Evolutionary conservation across 139 green algal species (phyloP).

Genomic region (Chlorella sp.): DNA sequence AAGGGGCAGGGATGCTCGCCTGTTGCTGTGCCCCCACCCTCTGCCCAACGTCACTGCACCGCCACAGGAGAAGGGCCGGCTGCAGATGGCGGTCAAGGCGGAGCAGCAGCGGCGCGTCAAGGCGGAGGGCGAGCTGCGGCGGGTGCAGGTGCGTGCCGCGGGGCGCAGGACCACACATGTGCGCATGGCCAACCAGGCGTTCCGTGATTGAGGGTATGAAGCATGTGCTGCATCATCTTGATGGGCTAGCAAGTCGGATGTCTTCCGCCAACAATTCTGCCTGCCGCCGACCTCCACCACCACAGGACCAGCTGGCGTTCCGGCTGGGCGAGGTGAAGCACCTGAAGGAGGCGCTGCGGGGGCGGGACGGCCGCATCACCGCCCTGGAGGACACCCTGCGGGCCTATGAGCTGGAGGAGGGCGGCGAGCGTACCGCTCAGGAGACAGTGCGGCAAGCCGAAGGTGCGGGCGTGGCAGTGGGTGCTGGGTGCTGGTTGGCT

Average conservation of each 20-base stretch:
- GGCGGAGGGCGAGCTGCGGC: slow-evolving; percentile 26
- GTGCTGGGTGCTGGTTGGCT: not conserved
- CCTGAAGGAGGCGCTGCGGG: slow-evolving; percentile 43
- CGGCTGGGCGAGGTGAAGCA: slow-evolving; percentile 39
- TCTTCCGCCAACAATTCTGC: too few relatives aligned
- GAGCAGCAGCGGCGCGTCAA: slow-evolving; percentile 11
- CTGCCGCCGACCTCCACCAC: not conserved
- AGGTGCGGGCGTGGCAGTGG: not conserved
- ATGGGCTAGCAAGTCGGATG: too few relatives aligned
- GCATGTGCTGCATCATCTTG: too few relatives aligned
- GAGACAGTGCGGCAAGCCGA: slow-evolving; percentile 24
- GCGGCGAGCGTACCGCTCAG: slow-evolving; percentile 1
- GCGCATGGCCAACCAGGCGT: too few relatives aligned
- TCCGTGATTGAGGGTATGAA: too few relatives aligned
- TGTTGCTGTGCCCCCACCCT: too few relatives aligned
- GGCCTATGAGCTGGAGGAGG: slow-evolving; percentile 19
- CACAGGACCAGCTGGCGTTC: slow-evolving; percentile 34
- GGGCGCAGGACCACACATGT: too few relatives aligned
- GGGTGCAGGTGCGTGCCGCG: not conserved
- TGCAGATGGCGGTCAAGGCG: not conserved
- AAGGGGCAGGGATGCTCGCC: not conserved
- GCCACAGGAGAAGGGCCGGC: slow-evolving; percentile 23
- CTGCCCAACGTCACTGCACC: not conserved
- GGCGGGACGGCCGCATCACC: slow-evolving; percentile 29
- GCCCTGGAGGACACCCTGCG: slow-evolving; percentile 31